Evolutionary conservation across 2,329 filamentous ascomycete species (phyloP), one percentile per base, ranked within the genome.

Genomic region (Hymenoscyphus repandus): DNA sequence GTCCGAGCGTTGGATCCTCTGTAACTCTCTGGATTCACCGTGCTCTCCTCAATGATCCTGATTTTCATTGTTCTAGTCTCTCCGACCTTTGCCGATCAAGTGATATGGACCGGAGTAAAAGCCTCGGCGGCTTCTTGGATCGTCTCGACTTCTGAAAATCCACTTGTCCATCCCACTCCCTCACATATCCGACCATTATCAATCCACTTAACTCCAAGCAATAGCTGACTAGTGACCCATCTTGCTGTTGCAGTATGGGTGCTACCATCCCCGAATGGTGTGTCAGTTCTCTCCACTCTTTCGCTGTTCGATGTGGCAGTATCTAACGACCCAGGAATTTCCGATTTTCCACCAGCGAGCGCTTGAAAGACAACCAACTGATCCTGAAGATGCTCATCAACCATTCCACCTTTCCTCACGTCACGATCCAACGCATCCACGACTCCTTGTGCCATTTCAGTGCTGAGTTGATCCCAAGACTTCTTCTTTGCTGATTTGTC

Each of bases 361-460:
- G 77, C 76, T 63, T 85, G 80, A 58, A 83, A 82, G 15, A 80
- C 69, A 2, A 83, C 68, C 20, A 85, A 59, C 63, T 85, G 81
- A 63, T 84, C 82, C 64, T 83, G 79, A 12, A 84, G 68, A 59
- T 76, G 73, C 56, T 77, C 70, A 55, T 85, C 81, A 6, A 80
- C 74, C 1, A 73, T 69, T 0, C 77, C 73, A 2, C 71, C 68
- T 1, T 67, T 58, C 6, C 62, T 61, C 1, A 77, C 65, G 57
- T 81, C 77, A 2, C 68, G 62, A 48, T 69, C 68, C 17, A 83
- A 66, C 2, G 71, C 69, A 42, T 64, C 66, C 38, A 73, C 72
- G 3, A 82, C 64, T n/a, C 67, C 69, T 22, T 66, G 62, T 5
- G 76, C 71, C 7, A 80, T 66, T 42, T 72, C 68, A 2, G 54